A percentile compares a stretch with the other conserved stretches of the same genome.
These are phyloP conservation scores for Elasticomyces elasticus DNA, from an alignment of 495 filamentous ascomycete genomes.

Conservation along the genomic window DNA sequence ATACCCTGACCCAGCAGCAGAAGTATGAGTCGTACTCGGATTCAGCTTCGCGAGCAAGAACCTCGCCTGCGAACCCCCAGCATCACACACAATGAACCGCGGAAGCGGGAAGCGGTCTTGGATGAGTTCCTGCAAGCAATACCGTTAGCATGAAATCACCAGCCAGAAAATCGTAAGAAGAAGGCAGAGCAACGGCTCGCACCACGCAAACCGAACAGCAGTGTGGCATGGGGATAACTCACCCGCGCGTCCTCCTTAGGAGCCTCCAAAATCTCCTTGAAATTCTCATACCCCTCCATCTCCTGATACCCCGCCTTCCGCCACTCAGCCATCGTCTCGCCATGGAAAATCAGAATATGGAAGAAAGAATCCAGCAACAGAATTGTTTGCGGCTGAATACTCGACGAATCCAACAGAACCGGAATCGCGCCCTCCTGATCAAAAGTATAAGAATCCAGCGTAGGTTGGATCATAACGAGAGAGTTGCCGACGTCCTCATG, in stretches of 20 bases:
- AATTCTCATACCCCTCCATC: constrained; percentile 96
- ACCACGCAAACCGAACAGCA: not conserved
- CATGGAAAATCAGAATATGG: constrained; percentile 98
- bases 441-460: constrained; percentile 92
- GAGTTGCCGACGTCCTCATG: constrained; percentile 97
- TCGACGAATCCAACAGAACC: constrained; percentile 89
- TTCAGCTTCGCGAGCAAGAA: constrained; percentile 98
- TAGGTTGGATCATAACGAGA: constrained; percentile 97
- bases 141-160: not conserved
- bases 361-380: constrained; percentile 97
- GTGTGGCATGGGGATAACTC: constrained; percentile 28
- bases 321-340: constrained; percentile 97
- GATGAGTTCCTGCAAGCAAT: constrained; percentile 69
- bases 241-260: constrained; percentile 98
- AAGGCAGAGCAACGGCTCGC: not conserved
- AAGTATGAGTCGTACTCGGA: constrained; percentile 95
- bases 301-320: constrained; percentile 97
- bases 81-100: constrained; percentile 97
- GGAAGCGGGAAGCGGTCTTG: constrained; percentile 94
- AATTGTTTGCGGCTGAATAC: constrained; percentile 88
- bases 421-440: constrained; percentile 85
- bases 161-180: not conserved
- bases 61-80: constrained; percentile 93
- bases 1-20: constrained; percentile 42
- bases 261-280: constrained; percentile 74